Base-by-base conservation (phyloP, 805 yeast genomes). In the Ogataea paraovalis region DNA sequence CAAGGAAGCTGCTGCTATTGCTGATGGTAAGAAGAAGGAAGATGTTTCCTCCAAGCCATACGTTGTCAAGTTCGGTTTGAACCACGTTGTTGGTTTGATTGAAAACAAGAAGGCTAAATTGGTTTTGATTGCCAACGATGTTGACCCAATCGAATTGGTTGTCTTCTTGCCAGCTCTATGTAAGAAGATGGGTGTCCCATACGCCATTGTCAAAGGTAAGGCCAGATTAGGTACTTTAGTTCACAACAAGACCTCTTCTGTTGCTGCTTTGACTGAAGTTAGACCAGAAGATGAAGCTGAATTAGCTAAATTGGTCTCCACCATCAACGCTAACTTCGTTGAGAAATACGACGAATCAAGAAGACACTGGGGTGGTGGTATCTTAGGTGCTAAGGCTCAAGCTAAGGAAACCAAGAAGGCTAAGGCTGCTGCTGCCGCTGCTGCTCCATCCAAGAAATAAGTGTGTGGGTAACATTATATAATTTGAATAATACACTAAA, bases 291-390 rank as follows among this genome's bases (percentile, higher is more conserved):
- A 90, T 75, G 91, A 87, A 78, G 81, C 96, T 70, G 90, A 87
- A 71, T 83, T 90, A 68, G 87, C 96, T 60, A 85, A 87, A 74
- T 83, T 90, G 68, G 81, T 91, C 61, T 85, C 96, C 50, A 85
- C 97, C 71, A 81, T 91, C 74, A 82, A 87, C 78, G 84, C 94
- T 63, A 87, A 87, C 94, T 91, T 84, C 76, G 71, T 75, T 65
- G 94, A 87, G 71, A 87, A 88, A 77, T 87, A 83, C 85, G 97
- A 90, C 70, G 97, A 90, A 64, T 68, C 79, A 70, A 90, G 95
- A 83, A 88, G 87, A 79, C 95, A 87, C 85, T 90, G 97, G 97
- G 97, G 97, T 83, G 97, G 97, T 82, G 97, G 97, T 82, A 70
- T 87, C 75, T 78, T 91, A 80, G 96, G 97, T 74, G 75, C 86